Conservation (phyloP, 306 rosid species). For the Lathyrus aphaca region DNA sequence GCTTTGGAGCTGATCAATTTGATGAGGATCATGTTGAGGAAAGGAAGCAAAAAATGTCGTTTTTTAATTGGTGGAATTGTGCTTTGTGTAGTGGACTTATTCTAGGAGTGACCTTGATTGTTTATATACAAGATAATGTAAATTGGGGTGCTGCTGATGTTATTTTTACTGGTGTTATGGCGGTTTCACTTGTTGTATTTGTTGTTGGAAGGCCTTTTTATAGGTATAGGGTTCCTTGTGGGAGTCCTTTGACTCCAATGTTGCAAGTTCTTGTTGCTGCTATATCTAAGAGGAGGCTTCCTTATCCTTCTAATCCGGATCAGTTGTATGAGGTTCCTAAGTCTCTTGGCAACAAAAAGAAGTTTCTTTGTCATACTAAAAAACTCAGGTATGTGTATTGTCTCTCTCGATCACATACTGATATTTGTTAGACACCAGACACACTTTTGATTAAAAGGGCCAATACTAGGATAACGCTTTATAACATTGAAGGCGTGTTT, state of each 20-base stretch:
- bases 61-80: constrained; percentile 95
- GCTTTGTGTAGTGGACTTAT: constrained; percentile 78
- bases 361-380: constrained; percentile 71
- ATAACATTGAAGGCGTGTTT: no score
- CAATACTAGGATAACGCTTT: not conserved
- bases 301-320: constrained; percentile 60
- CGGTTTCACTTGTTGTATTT: constrained; percentile 66
- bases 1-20: constrained; percentile 96
- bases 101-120: constrained; percentile 80
- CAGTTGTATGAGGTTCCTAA: constrained; percentile 63
- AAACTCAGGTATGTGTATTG: constrained; percentile 61
- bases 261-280: constrained; percentile 88
- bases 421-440: not conserved
- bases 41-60: constrained; percentile 83
- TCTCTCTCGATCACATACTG: not conserved
- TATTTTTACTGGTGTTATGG: constrained; percentile 69
- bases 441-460: not conserved
- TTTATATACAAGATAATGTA: constrained; percentile 76
- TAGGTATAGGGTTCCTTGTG: constrained; percentile 63
- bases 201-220: constrained; percentile 66
- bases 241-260: constrained; percentile 96
- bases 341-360: constrained; percentile 41
- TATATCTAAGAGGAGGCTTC: constrained; percentile 62
- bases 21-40: constrained; percentile 73
- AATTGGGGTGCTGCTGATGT: constrained; percentile 81